Percentiles rank a stretch among this genome's conserved stretches.
phyloP scores from a whole-genome alignment of 2,329 filamentous ascomycete species.

The Cytospora piceae region DNA sequence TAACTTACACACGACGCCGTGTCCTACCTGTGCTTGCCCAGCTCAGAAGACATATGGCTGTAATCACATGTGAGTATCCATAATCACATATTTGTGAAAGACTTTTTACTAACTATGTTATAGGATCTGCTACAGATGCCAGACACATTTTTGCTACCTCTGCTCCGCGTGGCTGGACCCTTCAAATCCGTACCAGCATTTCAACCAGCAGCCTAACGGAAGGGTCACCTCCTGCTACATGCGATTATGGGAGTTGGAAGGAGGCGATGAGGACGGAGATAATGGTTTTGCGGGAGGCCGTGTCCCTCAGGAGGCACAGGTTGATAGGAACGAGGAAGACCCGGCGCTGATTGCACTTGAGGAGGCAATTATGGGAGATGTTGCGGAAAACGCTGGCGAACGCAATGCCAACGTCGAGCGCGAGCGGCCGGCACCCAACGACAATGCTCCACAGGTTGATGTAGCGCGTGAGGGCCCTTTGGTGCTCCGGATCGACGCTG shows the following conservation, averaged over 20 bases:
- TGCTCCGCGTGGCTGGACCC: constrained; percentile 86
- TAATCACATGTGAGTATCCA: constrained; percentile 74
- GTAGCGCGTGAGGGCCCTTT: constrained; percentile 62
- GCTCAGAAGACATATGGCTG: constrained; percentile 92
- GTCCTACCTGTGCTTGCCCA: constrained; percentile 83
- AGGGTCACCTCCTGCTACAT: constrained; percentile 72
- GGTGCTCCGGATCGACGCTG: constrained; percentile 56
- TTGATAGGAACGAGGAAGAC: constrained; percentile 35
- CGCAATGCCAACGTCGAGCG: constrained; percentile 12
- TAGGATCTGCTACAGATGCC: constrained; percentile 78
- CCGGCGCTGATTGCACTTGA: constrained; percentile 36
- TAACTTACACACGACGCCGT: constrained; percentile 78
- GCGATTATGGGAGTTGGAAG: constrained; percentile 87
- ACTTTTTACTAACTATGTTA: constrained; percentile 6
- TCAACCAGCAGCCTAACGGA: constrained; percentile 66
- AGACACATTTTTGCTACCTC: constrained; percentile 93
- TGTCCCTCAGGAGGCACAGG: constrained; percentile 32
- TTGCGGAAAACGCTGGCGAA: constrained; percentile 33
- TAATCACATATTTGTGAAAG: too few species aligned
- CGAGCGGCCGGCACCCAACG: constrained; percentile 29
- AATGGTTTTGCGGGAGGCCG: constrained; percentile 45
- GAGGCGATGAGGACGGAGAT: constrained; percentile 62
- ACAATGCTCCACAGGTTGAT: constrained; percentile 42
- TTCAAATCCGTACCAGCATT: constrained; percentile 84
- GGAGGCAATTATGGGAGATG: constrained; percentile 35